These are phyloP conservation scores for Gossypium gossypioides DNA, from an alignment of 441 rosid genomes.

Conservation along the genomic window DNA sequence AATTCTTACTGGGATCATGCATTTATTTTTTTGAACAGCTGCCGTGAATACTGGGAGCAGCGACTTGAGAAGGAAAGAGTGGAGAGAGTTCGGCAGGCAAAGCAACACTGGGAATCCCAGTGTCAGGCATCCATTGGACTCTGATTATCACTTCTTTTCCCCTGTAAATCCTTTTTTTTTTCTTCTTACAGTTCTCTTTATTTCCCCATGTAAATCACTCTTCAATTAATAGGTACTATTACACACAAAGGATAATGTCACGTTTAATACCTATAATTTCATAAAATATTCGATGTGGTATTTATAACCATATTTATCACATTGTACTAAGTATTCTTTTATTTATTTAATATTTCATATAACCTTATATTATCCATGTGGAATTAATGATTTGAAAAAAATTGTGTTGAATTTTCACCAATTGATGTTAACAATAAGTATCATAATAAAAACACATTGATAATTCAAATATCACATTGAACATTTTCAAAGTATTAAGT, in stretches of 20 bases:
- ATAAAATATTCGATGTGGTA: too few species aligned
- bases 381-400: background rate
- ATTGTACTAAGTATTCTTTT: too few species aligned
- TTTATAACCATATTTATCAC: background rate
- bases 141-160: slow-evolving; percentile 13
- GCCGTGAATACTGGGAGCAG: slow-evolving; percentile 63
- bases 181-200: background rate
- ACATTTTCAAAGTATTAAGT: too few species aligned
- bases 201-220: background rate
- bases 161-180: background rate
- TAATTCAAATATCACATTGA: too few species aligned
- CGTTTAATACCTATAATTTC: background rate
- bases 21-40: slow-evolving; percentile 33
- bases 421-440: too few species aligned
- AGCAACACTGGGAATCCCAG: slow-evolving; percentile 73
- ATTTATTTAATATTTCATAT: too few species aligned
- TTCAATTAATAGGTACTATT: background rate
- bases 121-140: slow-evolving; percentile 60
- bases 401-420: too few species aligned
- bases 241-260: background rate
- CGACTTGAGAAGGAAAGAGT: slow-evolving; percentile 56
- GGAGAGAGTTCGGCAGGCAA: slow-evolving; percentile 61
- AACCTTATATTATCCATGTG: too few species aligned
- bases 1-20: background rate
- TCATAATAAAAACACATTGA: too few species aligned